phyloP scores from a whole-genome alignment of 1,284 basidiomycete species.

The Ceratobasidium sp. region DNA sequence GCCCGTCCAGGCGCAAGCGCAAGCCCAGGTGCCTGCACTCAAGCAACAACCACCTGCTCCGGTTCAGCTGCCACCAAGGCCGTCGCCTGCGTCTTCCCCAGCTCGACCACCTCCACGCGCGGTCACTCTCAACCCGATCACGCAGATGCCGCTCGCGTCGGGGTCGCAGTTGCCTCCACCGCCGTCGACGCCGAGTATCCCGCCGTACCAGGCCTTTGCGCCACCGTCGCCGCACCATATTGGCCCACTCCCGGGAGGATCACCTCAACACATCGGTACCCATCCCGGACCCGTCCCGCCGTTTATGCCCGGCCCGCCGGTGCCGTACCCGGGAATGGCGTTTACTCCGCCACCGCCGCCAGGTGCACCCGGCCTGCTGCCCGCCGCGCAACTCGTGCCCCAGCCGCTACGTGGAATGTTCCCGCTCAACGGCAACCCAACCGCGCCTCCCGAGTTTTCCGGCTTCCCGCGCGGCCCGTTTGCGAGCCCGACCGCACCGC shows the following conservation, averaged over 20 bases:
- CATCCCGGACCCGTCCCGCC: constrained; percentile 29
- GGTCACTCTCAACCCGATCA: constrained; percentile 26
- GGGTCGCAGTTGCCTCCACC: constrained; percentile 35
- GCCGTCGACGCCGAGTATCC: constrained; percentile 28
- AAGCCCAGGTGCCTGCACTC: not conserved
- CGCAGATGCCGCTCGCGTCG: constrained; percentile 30
- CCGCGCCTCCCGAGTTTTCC: constrained; percentile 29
- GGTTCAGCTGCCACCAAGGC: constrained; percentile 22
- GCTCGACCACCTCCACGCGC: constrained; percentile 38
- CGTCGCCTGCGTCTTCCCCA: constrained; percentile 41
- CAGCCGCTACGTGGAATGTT: constrained; percentile 36
- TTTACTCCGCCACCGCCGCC: constrained; percentile 36
- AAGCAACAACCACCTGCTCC: constrained; percentile 15
- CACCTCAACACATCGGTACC: constrained; percentile 23
- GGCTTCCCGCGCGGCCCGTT: constrained; percentile 35
- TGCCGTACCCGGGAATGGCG: constrained; percentile 32
- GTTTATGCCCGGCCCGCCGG: constrained; percentile 36
- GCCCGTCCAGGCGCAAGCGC: not conserved
- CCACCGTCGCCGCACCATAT: constrained; percentile 34
- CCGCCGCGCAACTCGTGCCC: constrained; percentile 34
- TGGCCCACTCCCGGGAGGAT: constrained; percentile 10
- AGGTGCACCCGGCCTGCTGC: constrained; percentile 27
- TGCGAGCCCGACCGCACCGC: constrained; percentile 35
- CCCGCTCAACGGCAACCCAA: constrained; percentile 25
- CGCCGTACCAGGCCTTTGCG: constrained; percentile 13